Evolutionary conservation across 2,329 filamentous ascomycete genomes (phyloP), one percentile per base, ranked within the genome.

Genomic region (Penicillium vulpinum): DNA sequence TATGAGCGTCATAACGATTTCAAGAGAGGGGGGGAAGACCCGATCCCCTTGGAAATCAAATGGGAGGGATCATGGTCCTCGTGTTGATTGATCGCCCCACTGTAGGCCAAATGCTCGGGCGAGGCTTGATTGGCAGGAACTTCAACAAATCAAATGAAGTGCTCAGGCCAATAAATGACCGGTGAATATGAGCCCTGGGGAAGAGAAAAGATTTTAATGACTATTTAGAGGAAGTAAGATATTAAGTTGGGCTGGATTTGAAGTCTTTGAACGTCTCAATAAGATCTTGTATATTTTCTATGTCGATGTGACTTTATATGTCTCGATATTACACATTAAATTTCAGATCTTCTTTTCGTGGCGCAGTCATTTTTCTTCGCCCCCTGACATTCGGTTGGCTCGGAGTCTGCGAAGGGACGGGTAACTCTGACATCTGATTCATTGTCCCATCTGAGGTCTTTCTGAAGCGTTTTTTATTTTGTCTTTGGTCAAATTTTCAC

Each of bases 51-150:
- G 10, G 15, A 24, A 22, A 21, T 8, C 7, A 28, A 9, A 9
- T 9, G 5, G 41, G 31, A 18, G 38, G 22, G 51, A 51, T 28
- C 21, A 8, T 11, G 24, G 31, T 16, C 35, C 51, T 58, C 56
- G 51, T 60, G 51, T 53, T 60, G 18, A 56, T 55, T 55, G 55
- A 51, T 54, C 28, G 50, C 54, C 57, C 49, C 49, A 50, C 35
- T 11, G 10, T 9, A 2, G 21, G 21, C 40, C 18, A 35, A 46
- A 15, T n/a, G 4, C 8, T 24, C 9, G 4, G n/a, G 16, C 16
- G 24, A 22, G 18, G 15, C 15, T 35, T 54, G 38, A 60, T 60
- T 58, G 58, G 58, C 38, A 51, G 44, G 47, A 24, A 13, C 16
- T 1, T 11, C n/a, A 55, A 36, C 56, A 53, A 60, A 60, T 60